phyloP scores from a whole-genome alignment of 2,329 filamentous ascomycete species.

The Laburnicola sp. region DNA sequence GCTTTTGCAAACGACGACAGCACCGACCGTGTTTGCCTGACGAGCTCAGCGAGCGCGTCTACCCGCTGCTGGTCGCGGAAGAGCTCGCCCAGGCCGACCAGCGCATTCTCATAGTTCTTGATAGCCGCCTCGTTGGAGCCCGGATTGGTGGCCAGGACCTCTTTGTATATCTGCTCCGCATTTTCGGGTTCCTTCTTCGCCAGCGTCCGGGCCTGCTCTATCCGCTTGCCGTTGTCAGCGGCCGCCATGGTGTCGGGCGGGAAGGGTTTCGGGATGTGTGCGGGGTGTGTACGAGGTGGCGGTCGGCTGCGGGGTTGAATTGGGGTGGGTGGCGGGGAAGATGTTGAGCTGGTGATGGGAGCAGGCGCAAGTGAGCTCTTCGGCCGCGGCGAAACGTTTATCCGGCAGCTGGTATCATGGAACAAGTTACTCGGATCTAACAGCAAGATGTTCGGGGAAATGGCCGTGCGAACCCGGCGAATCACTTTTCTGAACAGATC shows the following conservation, averaged over 20 bases:
- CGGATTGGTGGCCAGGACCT: constrained; percentile 82
- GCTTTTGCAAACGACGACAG: constrained; percentile 97
- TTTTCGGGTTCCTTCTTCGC: constrained; percentile 78
- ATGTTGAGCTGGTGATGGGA: neutral
- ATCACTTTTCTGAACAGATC: too few species aligned
- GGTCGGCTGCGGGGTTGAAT: constrained; percentile 4
- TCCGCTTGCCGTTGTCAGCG: constrained; percentile 61
- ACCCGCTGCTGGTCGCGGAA: constrained; percentile 85
- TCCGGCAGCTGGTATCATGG: too few species aligned
- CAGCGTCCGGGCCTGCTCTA: constrained; percentile 87
- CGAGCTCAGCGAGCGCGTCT: constrained; percentile 83
- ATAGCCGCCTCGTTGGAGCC: constrained; percentile 83
- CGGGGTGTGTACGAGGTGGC: constrained; percentile 1
- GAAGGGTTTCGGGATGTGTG: neutral
- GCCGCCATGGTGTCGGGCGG: constrained; percentile 35
- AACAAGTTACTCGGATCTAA: too few species aligned
- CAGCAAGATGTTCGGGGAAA: too few species aligned
- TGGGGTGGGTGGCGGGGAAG: neutral
- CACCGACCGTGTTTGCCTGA: constrained; percentile 86
- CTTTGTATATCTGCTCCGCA: constrained; percentile 85
- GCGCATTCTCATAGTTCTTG: constrained; percentile 85
- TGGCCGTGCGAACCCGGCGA: too few species aligned
- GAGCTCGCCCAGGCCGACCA: constrained; percentile 87
- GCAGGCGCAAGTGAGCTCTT: too few species aligned
- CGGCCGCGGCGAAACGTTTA: neutral